Conservation (phyloP, 192 early-diverging fungal genomes). For the Fimicolochytrium jonesii region DNA sequence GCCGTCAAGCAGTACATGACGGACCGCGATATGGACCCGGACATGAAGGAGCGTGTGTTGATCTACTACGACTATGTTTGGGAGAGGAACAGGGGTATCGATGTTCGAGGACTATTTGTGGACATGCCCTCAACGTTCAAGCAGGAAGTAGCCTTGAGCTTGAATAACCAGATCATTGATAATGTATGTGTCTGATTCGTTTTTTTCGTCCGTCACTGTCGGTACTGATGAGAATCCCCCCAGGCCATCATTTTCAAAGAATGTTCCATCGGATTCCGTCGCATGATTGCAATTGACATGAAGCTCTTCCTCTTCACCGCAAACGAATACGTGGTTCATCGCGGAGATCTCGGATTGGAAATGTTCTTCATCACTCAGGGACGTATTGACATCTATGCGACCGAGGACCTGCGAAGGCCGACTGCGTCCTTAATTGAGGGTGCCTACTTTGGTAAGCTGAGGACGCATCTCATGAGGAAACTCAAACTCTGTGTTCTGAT, state of each 20-base stretch:
- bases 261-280: constrained; percentile 42
- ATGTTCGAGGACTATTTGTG: constrained; percentile 43
- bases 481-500: neutral
- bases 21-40: constrained; percentile 47
- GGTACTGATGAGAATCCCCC: neutral
- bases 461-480: too few relatives aligned
- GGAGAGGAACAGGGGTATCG: constrained; percentile 53
- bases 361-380: constrained; percentile 55
- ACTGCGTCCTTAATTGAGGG: constrained; percentile 47
- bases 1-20: constrained; percentile 51
- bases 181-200: constrained; percentile 31
- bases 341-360: constrained; percentile 43
- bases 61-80: constrained; percentile 56
- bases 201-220: neutral
- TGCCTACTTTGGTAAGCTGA: constrained; percentile 42
- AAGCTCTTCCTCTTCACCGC: constrained; percentile 50
- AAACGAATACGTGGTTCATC: constrained; percentile 48
- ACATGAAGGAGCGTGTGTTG: constrained; percentile 49
- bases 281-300: constrained; percentile 49
- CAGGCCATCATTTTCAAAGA: constrained; percentile 43
- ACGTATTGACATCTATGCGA: constrained; percentile 45
- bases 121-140: constrained; percentile 51
- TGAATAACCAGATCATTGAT: constrained; percentile 49
- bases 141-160: constrained; percentile 49
- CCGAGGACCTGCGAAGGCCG: constrained; percentile 29